A percentile compares a stretch with the other conserved stretches of the same genome.
phyloP scores from a whole-genome alignment of 495 filamentous ascomycete genomes.

The Parmelia sp. region DNA sequence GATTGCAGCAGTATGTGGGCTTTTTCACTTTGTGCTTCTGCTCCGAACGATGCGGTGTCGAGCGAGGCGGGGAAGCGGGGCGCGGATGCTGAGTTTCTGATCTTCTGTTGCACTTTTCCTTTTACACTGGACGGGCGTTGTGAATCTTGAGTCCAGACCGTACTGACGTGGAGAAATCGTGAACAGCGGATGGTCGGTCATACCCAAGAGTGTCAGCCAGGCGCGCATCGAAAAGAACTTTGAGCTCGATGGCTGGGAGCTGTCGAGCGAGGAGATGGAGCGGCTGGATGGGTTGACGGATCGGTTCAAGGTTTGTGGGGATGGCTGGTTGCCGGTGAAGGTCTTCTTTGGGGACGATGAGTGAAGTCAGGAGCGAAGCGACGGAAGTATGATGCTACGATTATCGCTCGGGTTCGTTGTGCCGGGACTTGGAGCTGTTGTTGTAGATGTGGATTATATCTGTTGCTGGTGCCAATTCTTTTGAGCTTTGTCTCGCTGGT shows the following conservation, averaged over 20 bases:
- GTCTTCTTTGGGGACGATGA: constrained; percentile 13
- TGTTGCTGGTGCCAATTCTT: too few relatives aligned
- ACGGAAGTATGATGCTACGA: too few relatives aligned
- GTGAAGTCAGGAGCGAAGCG: neutral
- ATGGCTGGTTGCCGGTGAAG: constrained; percentile 10
- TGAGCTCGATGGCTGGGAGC: constrained; percentile 9
- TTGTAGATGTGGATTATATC: too few relatives aligned
- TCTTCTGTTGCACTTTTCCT: too few relatives aligned
- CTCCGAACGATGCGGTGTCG: too few relatives aligned
- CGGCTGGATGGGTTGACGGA: constrained; percentile 6
- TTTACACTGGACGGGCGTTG: neutral
- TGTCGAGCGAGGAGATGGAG: constrained; percentile 14
- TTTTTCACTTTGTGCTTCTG: too few relatives aligned
- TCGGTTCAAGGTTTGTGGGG: constrained; percentile 15
- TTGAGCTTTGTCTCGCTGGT: too few relatives aligned
- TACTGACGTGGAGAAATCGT: too few relatives aligned
- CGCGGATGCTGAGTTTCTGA: too few relatives aligned
- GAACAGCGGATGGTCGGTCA: neutral
- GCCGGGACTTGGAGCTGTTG: too few relatives aligned
- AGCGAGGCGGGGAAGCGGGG: too few relatives aligned
- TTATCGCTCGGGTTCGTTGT: too few relatives aligned
- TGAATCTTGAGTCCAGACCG: neutral
- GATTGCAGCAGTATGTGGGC: constrained; percentile 38
- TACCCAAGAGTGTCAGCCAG: constrained; percentile 12
- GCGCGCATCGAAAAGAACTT: constrained; percentile 13